Percentiles rank a stretch among this genome's conserved stretches.
Evolutionary conservation across 2,329 filamentous ascomycete species (phyloP).

Genomic region (Neonectria punicea): DNA sequence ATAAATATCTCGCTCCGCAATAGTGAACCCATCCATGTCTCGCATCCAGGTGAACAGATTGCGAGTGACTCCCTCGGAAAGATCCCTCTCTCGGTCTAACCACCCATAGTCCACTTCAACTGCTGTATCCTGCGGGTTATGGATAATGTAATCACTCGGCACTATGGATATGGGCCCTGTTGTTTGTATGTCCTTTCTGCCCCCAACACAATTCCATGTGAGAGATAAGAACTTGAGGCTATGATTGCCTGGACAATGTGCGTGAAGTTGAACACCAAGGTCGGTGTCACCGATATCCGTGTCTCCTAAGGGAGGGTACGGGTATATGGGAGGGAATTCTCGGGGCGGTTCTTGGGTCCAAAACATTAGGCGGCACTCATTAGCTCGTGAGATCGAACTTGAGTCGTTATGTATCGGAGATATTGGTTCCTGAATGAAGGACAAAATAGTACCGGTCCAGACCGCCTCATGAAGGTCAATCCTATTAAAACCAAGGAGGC

Average conservation of each 20-base stretch:
- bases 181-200: neutral
- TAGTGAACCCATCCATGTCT: slow-evolving; percentile 14
- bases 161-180: slow-evolving; percentile 1
- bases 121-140: neutral
- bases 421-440: slow-evolving; percentile 19
- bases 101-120: slow-evolving; percentile 8
- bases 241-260: slow-evolving; percentile 6
- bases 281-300: slow-evolving; percentile 15
- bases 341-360: slow-evolving; percentile 7
- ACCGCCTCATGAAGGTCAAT: slow-evolving; percentile 16
- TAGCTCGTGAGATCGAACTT: slow-evolving; percentile 6
- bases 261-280: slow-evolving; percentile 12
- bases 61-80: slow-evolving; percentile 14
- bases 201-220: slow-evolving; percentile 4
- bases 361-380: slow-evolving; percentile 20
- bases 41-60: slow-evolving; percentile 27
- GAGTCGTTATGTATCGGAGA: neutral
- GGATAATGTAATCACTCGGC: neutral
- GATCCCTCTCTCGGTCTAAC: slow-evolving; percentile 25
- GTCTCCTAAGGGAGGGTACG: slow-evolving; percentile 7
- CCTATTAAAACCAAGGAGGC: slow-evolving; percentile 1
- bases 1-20: slow-evolving; percentile 26
- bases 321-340: slow-evolving; percentile 8
- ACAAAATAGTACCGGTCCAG: slow-evolving; percentile 19
- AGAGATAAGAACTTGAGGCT: neutral